These are phyloP conservation scores for Teunomyces barrocoloradensis DNA, from an alignment of 805 yeast genomes.

Conservation along the genomic window DNA sequence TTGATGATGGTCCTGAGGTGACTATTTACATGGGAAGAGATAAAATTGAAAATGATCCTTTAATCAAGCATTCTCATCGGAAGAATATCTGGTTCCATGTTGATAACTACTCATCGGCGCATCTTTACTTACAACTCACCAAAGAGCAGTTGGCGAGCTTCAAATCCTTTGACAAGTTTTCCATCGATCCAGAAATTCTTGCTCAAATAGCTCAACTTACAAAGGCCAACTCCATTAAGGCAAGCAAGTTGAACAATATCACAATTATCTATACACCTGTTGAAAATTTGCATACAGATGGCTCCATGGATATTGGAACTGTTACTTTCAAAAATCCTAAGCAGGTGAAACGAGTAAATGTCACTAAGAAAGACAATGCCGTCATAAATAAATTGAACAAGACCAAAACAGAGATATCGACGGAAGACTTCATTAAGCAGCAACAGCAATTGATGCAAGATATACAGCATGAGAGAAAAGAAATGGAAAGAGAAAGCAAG, in stretches of 20 bases:
- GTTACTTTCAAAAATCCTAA: conserved; percentile 67
- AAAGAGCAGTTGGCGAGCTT: conserved; percentile 45
- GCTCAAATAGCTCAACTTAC: conserved; percentile 63
- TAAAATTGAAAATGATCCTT: conserved; percentile 58
- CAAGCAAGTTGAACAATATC: conserved; percentile 65
- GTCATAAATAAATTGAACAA: conserved; percentile 62
- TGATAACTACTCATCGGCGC: conserved; percentile 74
- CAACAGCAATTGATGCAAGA: conserved; percentile 29
- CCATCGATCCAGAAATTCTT: conserved; percentile 44
- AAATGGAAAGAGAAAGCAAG: conserved; percentile 30
- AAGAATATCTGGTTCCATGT: conserved; percentile 81
- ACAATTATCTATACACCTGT: conserved; percentile 74
- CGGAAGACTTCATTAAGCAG: conserved; percentile 41
- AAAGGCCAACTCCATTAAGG: conserved; percentile 74
- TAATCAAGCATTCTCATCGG: conserved; percentile 59
- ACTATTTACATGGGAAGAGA: conserved; percentile 68
- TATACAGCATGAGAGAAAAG: conserved; percentile 39
- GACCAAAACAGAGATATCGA: conserved; percentile 55
- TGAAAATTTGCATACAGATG: conserved; percentile 62
- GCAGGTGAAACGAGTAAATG: conserved; percentile 49
- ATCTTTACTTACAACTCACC: conserved; percentile 61
- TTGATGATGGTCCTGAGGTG: conserved; percentile 21
- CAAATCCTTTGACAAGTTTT: conserved; percentile 37
- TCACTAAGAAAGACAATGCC: conserved; percentile 56
- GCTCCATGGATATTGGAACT: conserved; percentile 75